Evolutionary conservation across 1,284 basidiomycete species (phyloP), one percentile per base, ranked within the genome.

Genomic region (Mycocalia duriaeana): DNA sequence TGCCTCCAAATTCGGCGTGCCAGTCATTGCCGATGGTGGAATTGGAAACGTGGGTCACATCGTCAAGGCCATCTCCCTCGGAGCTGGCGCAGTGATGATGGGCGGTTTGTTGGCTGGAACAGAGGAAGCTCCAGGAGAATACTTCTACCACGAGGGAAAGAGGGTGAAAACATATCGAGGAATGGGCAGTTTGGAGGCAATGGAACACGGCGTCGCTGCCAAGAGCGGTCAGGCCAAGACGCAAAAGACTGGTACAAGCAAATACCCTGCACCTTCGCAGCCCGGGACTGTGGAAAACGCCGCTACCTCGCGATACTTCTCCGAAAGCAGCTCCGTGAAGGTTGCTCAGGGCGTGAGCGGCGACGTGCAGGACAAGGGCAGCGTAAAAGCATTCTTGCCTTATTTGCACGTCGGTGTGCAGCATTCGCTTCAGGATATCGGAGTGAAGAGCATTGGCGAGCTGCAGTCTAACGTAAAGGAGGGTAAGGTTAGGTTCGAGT

Each of bases 81-180:
- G 95, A 50, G 95, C 95, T 4, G 85, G 87, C 22, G 94, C 92
- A 5, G 94, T 98, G 52, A 99, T 99, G 95, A 98, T 99, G 95
- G 95, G 95, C 45, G 91, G 94, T 20, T 70, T 99, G 47, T 77
- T 99, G 23, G 96, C 95, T 14, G 95, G 96, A 26, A 98, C 95
- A 38, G 89, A 92, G 53, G 95, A 99, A 68, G 93, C 94, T 1
- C 95, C 96, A 0, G 96, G 96, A 57, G 94, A 98, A 70, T 99
- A 97, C 76, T 98, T 95, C 68, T 97, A 95, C 70, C 93, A 97
- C 65, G 94, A 98, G 59, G 95, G 95, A 57, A 95, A 97, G 77
- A 86, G 96, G 40, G 91, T 99, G 64, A 99, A 99, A 77, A 84
- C 94, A 34, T 99, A 99, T 73, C 88, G 96, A 52, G 95, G 96